These are phyloP conservation scores for Quercus lobata DNA, from an alignment of 331 rosid genomes.

Conservation along the genomic window DNA sequence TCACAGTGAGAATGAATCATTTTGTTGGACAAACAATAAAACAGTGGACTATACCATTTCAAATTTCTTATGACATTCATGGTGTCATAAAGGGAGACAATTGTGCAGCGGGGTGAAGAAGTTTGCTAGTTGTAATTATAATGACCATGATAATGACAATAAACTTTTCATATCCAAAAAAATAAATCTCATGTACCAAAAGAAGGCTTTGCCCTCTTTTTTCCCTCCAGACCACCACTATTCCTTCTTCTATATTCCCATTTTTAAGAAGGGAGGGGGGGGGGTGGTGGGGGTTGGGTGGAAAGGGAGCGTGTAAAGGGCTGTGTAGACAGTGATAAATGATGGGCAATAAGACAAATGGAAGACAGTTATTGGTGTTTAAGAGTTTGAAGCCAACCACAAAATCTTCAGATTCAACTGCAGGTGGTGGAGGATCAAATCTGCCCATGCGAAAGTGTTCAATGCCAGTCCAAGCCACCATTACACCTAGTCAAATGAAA, in stretches of 20 bases:
- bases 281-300: no score
- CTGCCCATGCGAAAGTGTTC: constrained; percentile 85
- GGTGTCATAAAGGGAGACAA: no score
- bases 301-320: no score
- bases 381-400: constrained; percentile 39
- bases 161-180: background rate
- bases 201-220: background rate
- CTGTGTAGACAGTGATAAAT: background rate
- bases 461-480: constrained; percentile 99
- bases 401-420: constrained; percentile 78
- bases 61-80: background rate
- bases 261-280: accelerated
- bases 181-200: background rate
- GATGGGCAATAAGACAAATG: background rate
- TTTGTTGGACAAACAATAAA: background rate
- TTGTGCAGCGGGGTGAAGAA: no score
- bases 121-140: no score
- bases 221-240: no score
- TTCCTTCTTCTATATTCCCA: no score
- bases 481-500: constrained; percentile 60
- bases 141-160: no score
- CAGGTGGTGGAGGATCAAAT: constrained; percentile 91
- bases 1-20: background rate
- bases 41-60: background rate
- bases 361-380: background rate